Evolutionary conservation across 768 basidiomycete genomes (phyloP).

Genomic region (Floccularia luteovirens): DNA sequence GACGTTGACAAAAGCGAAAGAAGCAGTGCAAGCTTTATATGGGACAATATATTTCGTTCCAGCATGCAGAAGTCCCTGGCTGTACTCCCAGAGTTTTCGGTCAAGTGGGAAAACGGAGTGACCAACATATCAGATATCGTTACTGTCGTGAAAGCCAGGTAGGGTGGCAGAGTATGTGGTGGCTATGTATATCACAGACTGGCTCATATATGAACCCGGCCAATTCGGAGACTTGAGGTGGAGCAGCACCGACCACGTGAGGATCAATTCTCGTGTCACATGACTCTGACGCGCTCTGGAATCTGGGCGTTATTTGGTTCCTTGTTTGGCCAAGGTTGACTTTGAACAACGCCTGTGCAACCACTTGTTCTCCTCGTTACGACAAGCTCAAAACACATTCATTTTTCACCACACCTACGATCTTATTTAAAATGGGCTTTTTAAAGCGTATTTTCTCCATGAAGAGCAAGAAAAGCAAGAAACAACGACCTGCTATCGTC

Average conservation of each 20-base stretch:
- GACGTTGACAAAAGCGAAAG: constrained; percentile 59
- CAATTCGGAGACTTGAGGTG: background rate
- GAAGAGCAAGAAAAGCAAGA: constrained; percentile 55
- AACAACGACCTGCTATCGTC: constrained; percentile 24
- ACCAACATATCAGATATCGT: constrained; percentile 11
- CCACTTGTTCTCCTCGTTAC: constrained; percentile 12
- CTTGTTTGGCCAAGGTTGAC: constrained; percentile 38
- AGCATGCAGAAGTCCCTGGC: constrained; percentile 79
- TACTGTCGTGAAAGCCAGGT: constrained; percentile 3
- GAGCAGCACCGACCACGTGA: background rate
- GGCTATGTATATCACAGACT: background rate
- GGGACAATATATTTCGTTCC: constrained; percentile 66
- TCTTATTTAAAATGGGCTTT: constrained; percentile 49
- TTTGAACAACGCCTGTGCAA: constrained; percentile 12
- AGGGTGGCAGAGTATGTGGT: background rate
- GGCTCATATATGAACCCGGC: background rate
- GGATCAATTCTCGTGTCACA: background rate
- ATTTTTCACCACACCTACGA: constrained; percentile 13
- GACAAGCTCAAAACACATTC: constrained; percentile 17
- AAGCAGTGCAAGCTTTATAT: constrained; percentile 59
- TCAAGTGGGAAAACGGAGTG: constrained; percentile 19
- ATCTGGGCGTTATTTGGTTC: constrained; percentile 14
- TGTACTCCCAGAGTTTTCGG: constrained; percentile 46
- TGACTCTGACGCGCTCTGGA: background rate
- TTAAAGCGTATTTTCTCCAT: constrained; percentile 66